Conservation (phyloP, 768 basidiomycete species). For the Porpolomopsis calyptriformis region DNA sequence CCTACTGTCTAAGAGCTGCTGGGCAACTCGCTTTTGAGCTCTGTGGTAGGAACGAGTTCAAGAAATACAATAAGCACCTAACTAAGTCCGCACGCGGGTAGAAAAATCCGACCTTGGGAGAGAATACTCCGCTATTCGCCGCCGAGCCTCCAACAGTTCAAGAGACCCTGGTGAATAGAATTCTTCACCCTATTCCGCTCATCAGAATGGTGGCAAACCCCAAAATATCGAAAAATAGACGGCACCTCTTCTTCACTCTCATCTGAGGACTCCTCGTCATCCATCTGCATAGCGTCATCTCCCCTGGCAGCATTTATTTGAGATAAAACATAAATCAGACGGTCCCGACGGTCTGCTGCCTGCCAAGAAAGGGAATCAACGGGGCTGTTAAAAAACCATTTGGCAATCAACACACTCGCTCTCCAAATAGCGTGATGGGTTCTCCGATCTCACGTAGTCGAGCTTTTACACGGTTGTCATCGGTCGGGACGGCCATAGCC, state of each 20-base stretch:
- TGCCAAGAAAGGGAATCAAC: slow-evolving; percentile 22
- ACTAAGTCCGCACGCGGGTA: slow-evolving; percentile 32
- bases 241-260: slow-evolving; percentile 70
- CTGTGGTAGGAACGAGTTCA: slow-evolving; percentile 43
- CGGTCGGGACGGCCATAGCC: slow-evolving; percentile 90
- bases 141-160: slow-evolving; percentile 75
- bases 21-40: slow-evolving; percentile 88
- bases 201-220: background rate
- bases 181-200: slow-evolving; percentile 62
- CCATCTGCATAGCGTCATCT: slow-evolving; percentile 66
- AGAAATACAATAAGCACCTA: slow-evolving; percentile 69
- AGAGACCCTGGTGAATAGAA: slow-evolving; percentile 91
- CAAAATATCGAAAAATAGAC: slow-evolving; percentile 4
- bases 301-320: slow-evolving; percentile 87
- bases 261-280: slow-evolving; percentile 49
- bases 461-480: slow-evolving; percentile 86
- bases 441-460: slow-evolving; percentile 88
- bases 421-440: slow-evolving; percentile 95
- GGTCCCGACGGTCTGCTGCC: slow-evolving; percentile 94
- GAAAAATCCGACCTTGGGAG: slow-evolving; percentile 80
- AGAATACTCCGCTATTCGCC: slow-evolving; percentile 86
- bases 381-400: slow-evolving; percentile 2
- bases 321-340: slow-evolving; percentile 87
- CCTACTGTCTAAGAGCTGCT: slow-evolving; percentile 84
- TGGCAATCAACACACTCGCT: slow-evolving; percentile 60